Evolutionary conservation across 192 early-diverging fungal genomes (phyloP).

Genomic region (Linderina pennispora): DNA sequence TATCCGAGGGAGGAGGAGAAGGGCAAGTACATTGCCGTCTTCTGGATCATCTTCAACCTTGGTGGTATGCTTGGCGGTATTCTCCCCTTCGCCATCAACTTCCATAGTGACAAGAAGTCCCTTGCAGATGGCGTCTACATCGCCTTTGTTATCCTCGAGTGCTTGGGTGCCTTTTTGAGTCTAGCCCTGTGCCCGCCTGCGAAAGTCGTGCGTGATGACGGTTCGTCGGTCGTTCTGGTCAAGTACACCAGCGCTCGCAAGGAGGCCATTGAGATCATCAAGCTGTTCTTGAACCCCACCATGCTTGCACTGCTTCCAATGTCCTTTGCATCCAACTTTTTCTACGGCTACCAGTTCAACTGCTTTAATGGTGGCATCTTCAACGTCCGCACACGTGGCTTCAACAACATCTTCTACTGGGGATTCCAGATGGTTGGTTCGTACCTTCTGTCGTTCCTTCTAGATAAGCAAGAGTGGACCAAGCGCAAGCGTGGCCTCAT

Average conservation of each 20-base stretch:
- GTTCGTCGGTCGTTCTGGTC: slow-evolving; percentile 54
- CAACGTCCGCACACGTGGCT: slow-evolving; percentile 52
- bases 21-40: slow-evolving; percentile 65
- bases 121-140: neutral
- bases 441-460: slow-evolving; percentile 52
- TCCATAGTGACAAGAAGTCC: neutral
- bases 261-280: slow-evolving; percentile 48
- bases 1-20: slow-evolving; percentile 65
- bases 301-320: slow-evolving; percentile 60
- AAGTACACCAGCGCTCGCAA: slow-evolving; percentile 54
- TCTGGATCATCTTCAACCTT: slow-evolving; percentile 74
- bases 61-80: slow-evolving; percentile 65
- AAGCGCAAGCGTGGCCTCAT: slow-evolving; percentile 52
- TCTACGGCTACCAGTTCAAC: slow-evolving; percentile 63
- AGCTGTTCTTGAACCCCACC: slow-evolving; percentile 52
- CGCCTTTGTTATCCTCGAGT: neutral
- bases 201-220: slow-evolving; percentile 46
- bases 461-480: slow-evolving; percentile 46
- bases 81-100: slow-evolving; percentile 25
- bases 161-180: neutral
- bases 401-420: slow-evolving; percentile 69
- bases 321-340: slow-evolving; percentile 65
- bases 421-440: slow-evolving; percentile 58
- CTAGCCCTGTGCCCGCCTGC: slow-evolving; percentile 16
- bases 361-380: slow-evolving; percentile 55